These are phyloP conservation scores for Xylaria hypoxylon DNA, from an alignment of 2,329 filamentous ascomycete species.

Conservation along the genomic window DNA sequence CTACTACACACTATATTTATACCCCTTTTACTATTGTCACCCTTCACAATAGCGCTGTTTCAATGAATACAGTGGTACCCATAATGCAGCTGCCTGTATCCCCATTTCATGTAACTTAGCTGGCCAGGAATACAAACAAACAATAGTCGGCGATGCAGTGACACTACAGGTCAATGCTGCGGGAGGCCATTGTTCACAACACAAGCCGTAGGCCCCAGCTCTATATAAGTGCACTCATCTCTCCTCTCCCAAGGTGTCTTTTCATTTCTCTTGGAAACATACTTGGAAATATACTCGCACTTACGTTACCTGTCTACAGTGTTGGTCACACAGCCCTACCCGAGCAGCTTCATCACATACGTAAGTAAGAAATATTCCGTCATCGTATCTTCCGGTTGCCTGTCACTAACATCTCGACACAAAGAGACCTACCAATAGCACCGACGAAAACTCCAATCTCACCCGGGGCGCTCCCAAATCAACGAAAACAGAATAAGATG, in stretches of 20 bases:
- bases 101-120: neutral
- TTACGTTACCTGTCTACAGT: neutral
- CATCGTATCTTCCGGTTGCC: no score
- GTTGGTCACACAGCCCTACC: neutral
- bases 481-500: slow-evolving; percentile 15
- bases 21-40: neutral
- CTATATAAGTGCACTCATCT: neutral
- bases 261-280: no score
- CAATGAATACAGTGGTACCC: neutral
- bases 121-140: neutral
- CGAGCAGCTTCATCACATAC: neutral
- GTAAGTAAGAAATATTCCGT: neutral
- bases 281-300: no score
- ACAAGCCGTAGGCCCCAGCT: neutral
- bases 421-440: neutral
- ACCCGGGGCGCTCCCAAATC: neutral
- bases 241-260: neutral
- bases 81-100: no score
- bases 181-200: neutral
- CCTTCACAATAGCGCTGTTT: neutral
- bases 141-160: neutral
- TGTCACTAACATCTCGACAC: neutral
- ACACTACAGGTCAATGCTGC: neutral
- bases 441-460: neutral
- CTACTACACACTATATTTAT: neutral